Conservation (phyloP, 768 basidiomycete genomes). For the Boletus patriciae region DNA sequence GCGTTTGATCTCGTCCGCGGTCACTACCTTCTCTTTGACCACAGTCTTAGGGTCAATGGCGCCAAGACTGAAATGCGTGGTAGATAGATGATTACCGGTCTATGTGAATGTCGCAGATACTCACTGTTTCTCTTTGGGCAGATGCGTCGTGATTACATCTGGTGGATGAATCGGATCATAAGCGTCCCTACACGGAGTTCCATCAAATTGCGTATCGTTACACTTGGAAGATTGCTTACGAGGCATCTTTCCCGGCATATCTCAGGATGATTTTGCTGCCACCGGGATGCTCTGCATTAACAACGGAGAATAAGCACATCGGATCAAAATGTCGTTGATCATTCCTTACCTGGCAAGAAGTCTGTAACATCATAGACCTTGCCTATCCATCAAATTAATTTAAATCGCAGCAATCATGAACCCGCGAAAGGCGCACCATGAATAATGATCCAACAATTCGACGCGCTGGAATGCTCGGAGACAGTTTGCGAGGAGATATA, state of each 20-base stretch:
- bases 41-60: conserved; percentile 64
- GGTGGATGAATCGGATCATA: conserved; percentile 89
- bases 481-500: conserved; percentile 44
- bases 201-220: neutral
- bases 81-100: neutral
- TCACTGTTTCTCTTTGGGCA: conserved; percentile 83
- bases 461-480: conserved; percentile 50
- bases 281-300: conserved; percentile 59
- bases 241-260: conserved; percentile 86
- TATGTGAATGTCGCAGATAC: conserved; percentile 13
- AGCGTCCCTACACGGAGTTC: conserved; percentile 46
- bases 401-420: conserved; percentile 42
- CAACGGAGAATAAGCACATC: neutral
- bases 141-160: conserved; percentile 68
- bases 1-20: conserved; percentile 68
- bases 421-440: conserved; percentile 48
- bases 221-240: conserved; percentile 43
- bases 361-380: conserved; percentile 77
- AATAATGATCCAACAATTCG: conserved; percentile 78
- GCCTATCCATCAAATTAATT: conserved; percentile 68
- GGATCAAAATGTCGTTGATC: conserved; percentile 38
- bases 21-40: conserved; percentile 59
- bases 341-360: conserved; percentile 65
- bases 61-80: conserved; percentile 52
- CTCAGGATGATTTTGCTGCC: conserved; percentile 81